phyloP scores from a whole-genome alignment of 306 rosid genomes.

The Senna siamea region DNA sequence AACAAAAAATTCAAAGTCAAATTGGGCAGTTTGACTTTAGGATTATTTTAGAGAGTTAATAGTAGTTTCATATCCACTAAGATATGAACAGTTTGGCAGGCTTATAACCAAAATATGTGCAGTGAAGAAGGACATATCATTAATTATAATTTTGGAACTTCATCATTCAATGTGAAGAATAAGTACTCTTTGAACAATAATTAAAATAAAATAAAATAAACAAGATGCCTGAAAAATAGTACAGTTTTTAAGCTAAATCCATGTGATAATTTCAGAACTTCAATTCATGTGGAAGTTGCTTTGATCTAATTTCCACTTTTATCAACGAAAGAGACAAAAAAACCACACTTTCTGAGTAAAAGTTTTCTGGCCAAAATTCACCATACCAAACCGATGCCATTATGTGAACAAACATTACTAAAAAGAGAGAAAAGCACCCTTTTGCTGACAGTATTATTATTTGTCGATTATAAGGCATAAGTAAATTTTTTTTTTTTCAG shows the following conservation, averaged over 20 bases:
- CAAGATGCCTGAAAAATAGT: not conserved
- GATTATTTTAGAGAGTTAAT: not conserved
- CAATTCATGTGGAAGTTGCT: not conserved
- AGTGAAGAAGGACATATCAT: not conserved
- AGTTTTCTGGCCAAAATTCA: too few species aligned
- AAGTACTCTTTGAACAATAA: constrained; percentile 8
- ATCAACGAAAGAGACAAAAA: not conserved
- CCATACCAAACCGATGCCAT: too few species aligned
- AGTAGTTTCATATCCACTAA: not conserved
- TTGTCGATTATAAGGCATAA: too few species aligned
- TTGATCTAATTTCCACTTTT: too few species aligned
- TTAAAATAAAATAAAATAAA: not conserved
- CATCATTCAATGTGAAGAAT: not conserved
- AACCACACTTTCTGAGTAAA: not conserved
- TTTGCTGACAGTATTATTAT: too few species aligned
- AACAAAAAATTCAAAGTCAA: too few species aligned
- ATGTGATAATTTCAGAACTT: constrained; percentile 11
- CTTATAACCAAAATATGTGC: not conserved
- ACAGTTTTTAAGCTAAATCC: not conserved
- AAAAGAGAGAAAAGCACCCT: too few species aligned
- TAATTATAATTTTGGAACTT: constrained; percentile 15
- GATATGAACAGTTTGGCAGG: not conserved
- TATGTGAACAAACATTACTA: too few species aligned
- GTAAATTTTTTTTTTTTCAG: too few species aligned
- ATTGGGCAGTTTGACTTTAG: too few species aligned